Percentiles rank a stretch among this genome's conserved stretches.
Conservation (phyloP, 1,284 basidiomycete species). For the Mycosarcoma mackinlayi region DNA sequence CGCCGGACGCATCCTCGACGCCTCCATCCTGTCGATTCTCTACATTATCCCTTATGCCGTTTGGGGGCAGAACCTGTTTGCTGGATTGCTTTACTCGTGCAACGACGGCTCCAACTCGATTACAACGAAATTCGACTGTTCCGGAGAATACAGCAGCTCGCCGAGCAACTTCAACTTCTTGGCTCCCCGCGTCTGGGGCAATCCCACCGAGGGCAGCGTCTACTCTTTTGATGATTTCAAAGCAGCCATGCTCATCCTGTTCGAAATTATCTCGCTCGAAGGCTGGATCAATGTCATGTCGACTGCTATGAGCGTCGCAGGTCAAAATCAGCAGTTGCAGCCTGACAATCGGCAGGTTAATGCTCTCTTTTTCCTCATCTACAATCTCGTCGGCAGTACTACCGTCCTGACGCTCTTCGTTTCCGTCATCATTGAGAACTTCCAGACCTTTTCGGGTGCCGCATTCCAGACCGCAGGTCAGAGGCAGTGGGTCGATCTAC, state of each 20-base stretch:
- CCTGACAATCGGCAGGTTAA: constrained; percentile 70
- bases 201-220: constrained; percentile 82
- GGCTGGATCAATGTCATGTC: constrained; percentile 95
- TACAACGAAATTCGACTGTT: constrained; percentile 76
- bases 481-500: constrained; percentile 92
- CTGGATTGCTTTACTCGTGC: constrained; percentile 84
- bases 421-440: constrained; percentile 93
- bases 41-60: constrained; percentile 96
- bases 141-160: constrained; percentile 76
- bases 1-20: constrained; percentile 85
- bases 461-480: constrained; percentile 81
- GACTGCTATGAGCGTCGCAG: constrained; percentile 83
- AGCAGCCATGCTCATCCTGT: constrained; percentile 86
- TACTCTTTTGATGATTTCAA: constrained; percentile 94
- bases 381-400: constrained; percentile 89
- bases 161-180: constrained; percentile 75
- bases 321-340: constrained; percentile 67
- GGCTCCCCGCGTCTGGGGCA: constrained; percentile 87
- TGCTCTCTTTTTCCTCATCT: constrained; percentile 91
- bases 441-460: constrained; percentile 83
- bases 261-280: constrained; percentile 93
- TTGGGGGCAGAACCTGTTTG: constrained; percentile 95
- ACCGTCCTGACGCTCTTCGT: constrained; percentile 74
- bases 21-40: constrained; percentile 88
- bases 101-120: constrained; percentile 76